Evolutionary conservation across 2,329 filamentous ascomycete species (phyloP).

Genomic region (Diplodia corticola): DNA sequence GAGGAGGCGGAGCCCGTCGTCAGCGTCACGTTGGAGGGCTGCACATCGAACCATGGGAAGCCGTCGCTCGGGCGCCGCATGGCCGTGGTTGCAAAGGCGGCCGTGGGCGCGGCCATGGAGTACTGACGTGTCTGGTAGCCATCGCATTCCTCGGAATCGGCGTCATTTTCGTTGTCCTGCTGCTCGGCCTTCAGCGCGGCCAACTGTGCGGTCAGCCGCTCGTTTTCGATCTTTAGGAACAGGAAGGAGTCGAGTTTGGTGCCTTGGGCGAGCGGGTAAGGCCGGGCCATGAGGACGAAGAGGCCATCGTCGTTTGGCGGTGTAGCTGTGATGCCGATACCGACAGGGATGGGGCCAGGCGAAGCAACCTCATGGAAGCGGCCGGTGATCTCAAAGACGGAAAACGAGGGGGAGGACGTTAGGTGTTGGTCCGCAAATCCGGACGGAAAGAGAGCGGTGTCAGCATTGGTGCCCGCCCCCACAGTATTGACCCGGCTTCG

Average conservation of each 20-base stretch:
- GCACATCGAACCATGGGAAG: constrained; percentile 4
- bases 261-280: constrained; percentile 8
- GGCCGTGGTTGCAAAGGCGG: not conserved
- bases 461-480: not conserved
- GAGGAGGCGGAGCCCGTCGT: not conserved
- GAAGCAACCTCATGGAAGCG: not conserved
- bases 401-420: not conserved
- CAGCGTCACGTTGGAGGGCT: not conserved
- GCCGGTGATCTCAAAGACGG: constrained; percentile 12
- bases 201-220: not conserved
- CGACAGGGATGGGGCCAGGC: not conserved
- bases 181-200: constrained; percentile 12
- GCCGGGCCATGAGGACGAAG: constrained; percentile 21
- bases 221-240: constrained; percentile 10
- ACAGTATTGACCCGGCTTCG: not conserved
- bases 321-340: not conserved
- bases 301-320: not conserved
- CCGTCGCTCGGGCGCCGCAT: not conserved
- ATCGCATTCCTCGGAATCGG: not conserved
- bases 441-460: not conserved
- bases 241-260: constrained; percentile 17
- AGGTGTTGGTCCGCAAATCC: not conserved
- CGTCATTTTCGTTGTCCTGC: not conserved
- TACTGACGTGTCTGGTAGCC: not conserved
- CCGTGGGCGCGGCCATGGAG: not conserved